Percentiles rank a stretch among this genome's conserved stretches.
These are phyloP conservation scores for Amphibolis antarctica DNA, from an alignment of 106 monocot genomes.

Conservation along the genomic window DNA sequence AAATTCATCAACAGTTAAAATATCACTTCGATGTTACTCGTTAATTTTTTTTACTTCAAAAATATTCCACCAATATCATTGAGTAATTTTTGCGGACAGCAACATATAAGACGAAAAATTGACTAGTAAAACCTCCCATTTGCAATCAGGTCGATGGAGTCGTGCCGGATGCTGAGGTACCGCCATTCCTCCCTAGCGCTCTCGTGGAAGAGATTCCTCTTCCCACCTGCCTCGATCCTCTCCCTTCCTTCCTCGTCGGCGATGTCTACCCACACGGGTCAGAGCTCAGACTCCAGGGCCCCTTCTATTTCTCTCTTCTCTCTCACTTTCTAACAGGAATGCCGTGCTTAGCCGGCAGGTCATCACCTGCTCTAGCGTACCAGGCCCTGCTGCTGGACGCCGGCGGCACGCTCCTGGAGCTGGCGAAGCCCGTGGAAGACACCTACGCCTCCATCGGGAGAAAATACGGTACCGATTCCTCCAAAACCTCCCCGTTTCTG, in stretches of 20 bases:
- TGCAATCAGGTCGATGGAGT: not conserved
- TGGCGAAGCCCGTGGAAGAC: slow-evolving; percentile 64
- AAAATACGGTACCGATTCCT: slow-evolving; percentile 43
- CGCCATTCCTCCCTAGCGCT: not conserved
- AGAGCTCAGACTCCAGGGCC: not conserved
- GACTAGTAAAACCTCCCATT: not conserved
- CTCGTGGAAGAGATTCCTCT: not conserved
- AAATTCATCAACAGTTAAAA: too few species aligned
- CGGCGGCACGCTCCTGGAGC: slow-evolving; percentile 80
- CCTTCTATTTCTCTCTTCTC: not conserved
- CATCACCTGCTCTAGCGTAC: slow-evolving; percentile 30
- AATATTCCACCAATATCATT: too few species aligned
- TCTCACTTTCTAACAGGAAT: not conserved
- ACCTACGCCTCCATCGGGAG: slow-evolving; percentile 79
- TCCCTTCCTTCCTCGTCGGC: not conserved
- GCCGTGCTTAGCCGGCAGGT: too few species aligned
- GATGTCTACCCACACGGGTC: slow-evolving; percentile 4
- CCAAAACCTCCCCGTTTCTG: not conserved
- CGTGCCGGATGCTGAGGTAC: not conserved
- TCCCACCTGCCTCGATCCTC: not conserved
- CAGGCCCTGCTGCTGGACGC: slow-evolving; percentile 84
- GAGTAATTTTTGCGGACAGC: too few species aligned
- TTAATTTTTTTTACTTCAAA: too few species aligned
- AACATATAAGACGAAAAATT: too few species aligned
- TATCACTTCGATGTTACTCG: too few species aligned